Evolutionary conservation across 148 eudicot species (phyloP).

Genomic region (Arbutus unedo): DNA sequence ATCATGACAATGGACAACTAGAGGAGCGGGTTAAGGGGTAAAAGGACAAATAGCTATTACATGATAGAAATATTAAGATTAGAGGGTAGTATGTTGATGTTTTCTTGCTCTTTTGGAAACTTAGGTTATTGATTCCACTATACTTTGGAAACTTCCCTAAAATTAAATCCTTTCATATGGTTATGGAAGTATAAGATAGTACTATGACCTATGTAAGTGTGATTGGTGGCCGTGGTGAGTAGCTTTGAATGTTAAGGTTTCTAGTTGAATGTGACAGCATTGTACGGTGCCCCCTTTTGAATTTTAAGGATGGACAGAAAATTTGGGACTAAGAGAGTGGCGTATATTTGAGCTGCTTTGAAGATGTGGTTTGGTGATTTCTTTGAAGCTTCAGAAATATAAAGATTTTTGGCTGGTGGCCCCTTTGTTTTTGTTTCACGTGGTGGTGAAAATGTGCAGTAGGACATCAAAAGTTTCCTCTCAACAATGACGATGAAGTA

Average conservation of each 20-base stretch:
- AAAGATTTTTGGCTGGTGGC: not conserved
- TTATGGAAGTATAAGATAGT: not conserved
- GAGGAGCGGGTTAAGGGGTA: not conserved
- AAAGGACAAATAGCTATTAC: not conserved
- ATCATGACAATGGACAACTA: not conserved
- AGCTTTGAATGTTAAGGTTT: not conserved
- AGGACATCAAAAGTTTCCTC: not conserved
- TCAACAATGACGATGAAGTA: not conserved
- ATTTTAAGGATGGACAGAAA: not conserved
- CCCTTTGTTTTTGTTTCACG: not conserved
- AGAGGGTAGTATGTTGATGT: not conserved
- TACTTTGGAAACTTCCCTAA: not conserved
- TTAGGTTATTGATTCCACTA: too few relatives aligned
- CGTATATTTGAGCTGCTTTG: not conserved
- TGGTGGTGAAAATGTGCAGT: not conserved
- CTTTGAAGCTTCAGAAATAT: not conserved
- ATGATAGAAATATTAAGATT: not conserved
- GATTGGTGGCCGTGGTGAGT: not conserved
- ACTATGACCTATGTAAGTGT: not conserved
- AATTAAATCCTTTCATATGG: not conserved
- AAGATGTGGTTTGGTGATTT: not conserved
- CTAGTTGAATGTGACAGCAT: constrained; percentile 5
- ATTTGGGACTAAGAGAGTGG: not conserved
- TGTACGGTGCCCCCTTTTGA: not conserved
- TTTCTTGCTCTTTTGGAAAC: not conserved